Evolutionary conservation across 1,139 yeast species (phyloP), one percentile per base, ranked within the genome.

Genomic region (Pichia sp.): DNA sequence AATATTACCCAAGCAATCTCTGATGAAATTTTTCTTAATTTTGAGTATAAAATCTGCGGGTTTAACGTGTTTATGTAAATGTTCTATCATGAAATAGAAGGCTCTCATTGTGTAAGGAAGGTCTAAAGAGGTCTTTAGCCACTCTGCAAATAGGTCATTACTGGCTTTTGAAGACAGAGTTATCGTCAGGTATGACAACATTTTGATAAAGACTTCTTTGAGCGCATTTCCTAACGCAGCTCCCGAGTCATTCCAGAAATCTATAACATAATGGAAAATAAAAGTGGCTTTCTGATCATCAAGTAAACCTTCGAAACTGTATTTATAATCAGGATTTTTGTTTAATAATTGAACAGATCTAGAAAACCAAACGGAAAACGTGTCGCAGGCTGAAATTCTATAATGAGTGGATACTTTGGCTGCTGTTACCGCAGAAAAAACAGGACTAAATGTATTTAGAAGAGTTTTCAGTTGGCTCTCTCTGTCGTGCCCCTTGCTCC

Each of bases 141-240:
- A 83, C 2, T 52, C 48, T 42, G 66, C 58, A 19, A 78, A 68
- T 18, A 74, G 54, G 18, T 58, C 22, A 45, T 56, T 50, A 40
- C 50, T 49, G 3, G 49, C 37, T n/a, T 60, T 62, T 3, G 21
- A 9, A 9, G 46, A 42, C 16, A 50, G 12, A 49, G 46, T 23
- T 3, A 55, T 41, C 19, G 64, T 66, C 9, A 68, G 50, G 26
- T 81, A 67, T 0, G 65, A 57, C 5, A 84, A 66, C 46, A 83
- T 62, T 58, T 84, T 85, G 3, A 67, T 58, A 49, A 87, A 75
- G 40, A 88, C 64, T 41, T 82, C 86, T 51, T 74, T 76, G 49
- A 87, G 67, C 0, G 95, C 84, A 59, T 84, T 86, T 6, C 84
- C 81, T 36, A 87, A 68, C 0, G 95, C 83, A 1, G 87, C 82